Evolutionary conservation across 78 protist species (phyloP).

Genomic region (Speleostelium caveatum): DNA sequence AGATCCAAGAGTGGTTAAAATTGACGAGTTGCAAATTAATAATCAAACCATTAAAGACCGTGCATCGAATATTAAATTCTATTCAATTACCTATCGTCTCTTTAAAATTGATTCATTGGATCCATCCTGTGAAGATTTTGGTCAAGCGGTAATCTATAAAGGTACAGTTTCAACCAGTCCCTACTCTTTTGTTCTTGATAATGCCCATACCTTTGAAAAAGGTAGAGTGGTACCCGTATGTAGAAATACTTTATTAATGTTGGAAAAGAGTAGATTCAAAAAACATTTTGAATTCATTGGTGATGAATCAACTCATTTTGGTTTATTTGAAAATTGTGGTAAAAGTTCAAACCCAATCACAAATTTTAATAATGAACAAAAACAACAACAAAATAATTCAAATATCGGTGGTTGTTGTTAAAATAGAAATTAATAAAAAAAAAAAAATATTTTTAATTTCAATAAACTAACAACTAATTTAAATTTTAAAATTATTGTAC

Average conservation of each 20-base stretch:
- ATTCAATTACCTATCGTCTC: conserved; percentile 86
- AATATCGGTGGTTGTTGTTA: no score
- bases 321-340: conserved; percentile 69
- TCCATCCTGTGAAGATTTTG: conserved; percentile 89
- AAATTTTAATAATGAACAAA: no score
- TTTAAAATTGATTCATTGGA: conserved; percentile 88
- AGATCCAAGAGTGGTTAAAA: conserved; percentile 74
- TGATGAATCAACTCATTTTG: conserved; percentile 37
- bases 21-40: not conserved
- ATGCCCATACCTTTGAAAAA: conserved; percentile 36
- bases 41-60: conserved; percentile 10
- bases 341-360: no score
- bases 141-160: conserved; percentile 87
- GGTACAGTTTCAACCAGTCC: conserved; percentile 64
- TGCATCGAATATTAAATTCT: conserved; percentile 61
- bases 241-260: conserved; percentile 83
- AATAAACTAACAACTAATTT: no score
- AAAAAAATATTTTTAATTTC: no score
- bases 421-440: no score
- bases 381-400: no score
- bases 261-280: conserved; percentile 64
- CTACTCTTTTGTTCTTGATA: conserved; percentile 34
- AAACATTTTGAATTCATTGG: conserved; percentile 71
- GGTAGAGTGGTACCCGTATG: conserved; percentile 80
- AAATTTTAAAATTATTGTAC: no score